Evolutionary conservation across 2,329 filamentous ascomycete species (phyloP).

Genomic region (Cladosporium sp.): DNA sequence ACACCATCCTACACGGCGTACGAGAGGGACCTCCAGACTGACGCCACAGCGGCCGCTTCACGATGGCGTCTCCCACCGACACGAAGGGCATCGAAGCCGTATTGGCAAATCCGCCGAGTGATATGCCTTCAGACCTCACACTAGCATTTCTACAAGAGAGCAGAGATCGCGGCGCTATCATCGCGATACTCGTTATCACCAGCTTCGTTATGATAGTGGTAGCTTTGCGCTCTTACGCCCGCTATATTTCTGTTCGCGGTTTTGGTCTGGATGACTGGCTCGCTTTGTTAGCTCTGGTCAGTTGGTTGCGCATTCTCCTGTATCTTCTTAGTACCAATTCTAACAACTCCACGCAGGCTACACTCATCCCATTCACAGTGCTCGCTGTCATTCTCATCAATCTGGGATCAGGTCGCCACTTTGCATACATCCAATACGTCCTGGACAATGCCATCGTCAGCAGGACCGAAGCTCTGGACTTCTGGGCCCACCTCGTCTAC

Average conservation of each 20-base stretch:
- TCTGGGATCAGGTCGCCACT: slow-evolving; percentile 51
- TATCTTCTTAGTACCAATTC: not conserved
- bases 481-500: slow-evolving; percentile 54
- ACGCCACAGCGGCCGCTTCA: not conserved
- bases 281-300: slow-evolving; percentile 29
- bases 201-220: slow-evolving; percentile 40
- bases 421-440: slow-evolving; percentile 50
- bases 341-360: slow-evolving; percentile 25
- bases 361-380: slow-evolving; percentile 45
- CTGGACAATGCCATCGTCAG: slow-evolving; percentile 45
- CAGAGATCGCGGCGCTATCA: slow-evolving; percentile 41
- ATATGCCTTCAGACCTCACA: slow-evolving; percentile 39
- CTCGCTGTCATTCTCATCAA: slow-evolving; percentile 49
- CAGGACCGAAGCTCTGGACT: slow-evolving; percentile 51
- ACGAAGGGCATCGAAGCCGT: slow-evolving; percentile 16
- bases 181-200: slow-evolving; percentile 43
- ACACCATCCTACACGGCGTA: not conserved
- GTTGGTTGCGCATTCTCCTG: not conserved
- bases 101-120: slow-evolving; percentile 25
- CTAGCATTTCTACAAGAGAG: slow-evolving; percentile 40
- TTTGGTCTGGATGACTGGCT: slow-evolving; percentile 45
- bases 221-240: slow-evolving; percentile 37
- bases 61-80: slow-evolving; percentile 19
- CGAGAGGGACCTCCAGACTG: not conserved
- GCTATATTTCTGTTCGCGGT: slow-evolving; percentile 39